Evolutionary conservation across 139 green algal species (phyloP).

Genomic region (Haematococcus sp.): DNA sequence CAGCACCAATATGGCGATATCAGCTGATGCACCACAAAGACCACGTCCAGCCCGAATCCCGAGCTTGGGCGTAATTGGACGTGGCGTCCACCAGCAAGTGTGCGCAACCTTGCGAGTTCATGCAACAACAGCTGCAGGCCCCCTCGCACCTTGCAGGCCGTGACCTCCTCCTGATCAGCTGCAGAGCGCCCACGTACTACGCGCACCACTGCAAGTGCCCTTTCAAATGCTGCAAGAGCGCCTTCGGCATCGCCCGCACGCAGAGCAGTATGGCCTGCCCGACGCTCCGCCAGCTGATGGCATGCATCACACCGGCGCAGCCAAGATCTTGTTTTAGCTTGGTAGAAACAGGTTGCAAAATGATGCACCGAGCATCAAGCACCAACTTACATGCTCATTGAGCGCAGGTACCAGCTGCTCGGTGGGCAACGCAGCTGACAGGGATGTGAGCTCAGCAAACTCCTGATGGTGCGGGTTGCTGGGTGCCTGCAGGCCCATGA

Average conservation of each 20-base stretch:
- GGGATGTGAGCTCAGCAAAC: not conserved
- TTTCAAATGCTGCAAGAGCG: not conserved
- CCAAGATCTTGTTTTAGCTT: too few relatives aligned
- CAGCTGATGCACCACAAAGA: not conserved
- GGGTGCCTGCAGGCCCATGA: too few relatives aligned
- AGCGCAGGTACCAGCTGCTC: conserved; percentile 2
- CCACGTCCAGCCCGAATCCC: not conserved
- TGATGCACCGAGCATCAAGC: too few relatives aligned
- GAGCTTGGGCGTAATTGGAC: too few relatives aligned
- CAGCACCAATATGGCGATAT: not conserved
- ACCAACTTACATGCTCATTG: conserved; percentile 8
- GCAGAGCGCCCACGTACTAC: not conserved
- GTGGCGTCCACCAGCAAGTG: too few relatives aligned
- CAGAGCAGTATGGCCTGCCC: not conserved
- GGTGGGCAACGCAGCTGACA: not conserved
- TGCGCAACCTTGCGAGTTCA: too few relatives aligned
- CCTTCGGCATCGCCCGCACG: not conserved
- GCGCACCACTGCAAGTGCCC: not conserved
- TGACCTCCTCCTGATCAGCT: conserved; percentile 6
- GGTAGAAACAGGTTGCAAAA: too few relatives aligned
- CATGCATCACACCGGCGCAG: not conserved
- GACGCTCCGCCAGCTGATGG: conserved; percentile 1
- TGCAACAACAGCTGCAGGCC: too few relatives aligned
- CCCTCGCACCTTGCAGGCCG: not conserved
- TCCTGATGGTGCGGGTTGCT: not conserved